These are phyloP conservation scores for Aureobasidium mangrovei DNA, from an alignment of 2,329 filamentous ascomycete genomes.

Conservation along the genomic window DNA sequence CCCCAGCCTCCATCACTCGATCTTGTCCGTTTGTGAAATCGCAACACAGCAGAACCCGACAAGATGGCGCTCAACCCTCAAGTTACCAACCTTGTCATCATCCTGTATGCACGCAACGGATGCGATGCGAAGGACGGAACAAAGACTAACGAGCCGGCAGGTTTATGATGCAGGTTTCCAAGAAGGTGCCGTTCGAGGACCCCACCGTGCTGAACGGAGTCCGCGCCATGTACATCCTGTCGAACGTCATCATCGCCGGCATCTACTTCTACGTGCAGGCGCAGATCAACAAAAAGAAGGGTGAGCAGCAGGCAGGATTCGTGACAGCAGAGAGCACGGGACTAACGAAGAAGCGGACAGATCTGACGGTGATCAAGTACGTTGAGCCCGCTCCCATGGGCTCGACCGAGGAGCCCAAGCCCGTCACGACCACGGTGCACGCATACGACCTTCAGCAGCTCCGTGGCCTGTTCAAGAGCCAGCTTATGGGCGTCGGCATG, in stretches of 20 bases:
- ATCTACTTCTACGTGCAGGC: constrained; percentile 80
- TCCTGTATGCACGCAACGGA: constrained; percentile 45
- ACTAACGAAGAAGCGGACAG: constrained; percentile 39
- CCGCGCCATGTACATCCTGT: constrained; percentile 56
- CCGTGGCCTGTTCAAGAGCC: constrained; percentile 74
- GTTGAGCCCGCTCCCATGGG: constrained; percentile 93
- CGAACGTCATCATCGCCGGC: constrained; percentile 72
- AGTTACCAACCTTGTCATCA: constrained; percentile 78
- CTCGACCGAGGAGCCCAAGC: constrained; percentile 86
- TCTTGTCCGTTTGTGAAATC: background rate
- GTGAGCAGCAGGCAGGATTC: constrained; percentile 40
- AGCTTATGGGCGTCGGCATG: constrained; percentile 95
- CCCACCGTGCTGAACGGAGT: constrained; percentile 59
- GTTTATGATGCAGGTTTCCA: constrained; percentile 96
- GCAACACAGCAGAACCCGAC: constrained; percentile 9
- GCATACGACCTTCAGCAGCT: constrained; percentile 89
- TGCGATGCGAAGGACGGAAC: background rate
- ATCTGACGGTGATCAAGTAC: constrained; percentile 96
- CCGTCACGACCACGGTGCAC: constrained; percentile 91
- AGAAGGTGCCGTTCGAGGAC: constrained; percentile 91
- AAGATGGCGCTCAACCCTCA: constrained; percentile 12
- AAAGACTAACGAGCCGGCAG: constrained; percentile 14
- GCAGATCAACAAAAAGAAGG: constrained; percentile 94
- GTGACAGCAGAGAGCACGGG: background rate
- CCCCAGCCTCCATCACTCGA: constrained; percentile 8